phyloP scores from a whole-genome alignment of 1,284 basidiomycete genomes.

The Naganishia albida region DNA sequence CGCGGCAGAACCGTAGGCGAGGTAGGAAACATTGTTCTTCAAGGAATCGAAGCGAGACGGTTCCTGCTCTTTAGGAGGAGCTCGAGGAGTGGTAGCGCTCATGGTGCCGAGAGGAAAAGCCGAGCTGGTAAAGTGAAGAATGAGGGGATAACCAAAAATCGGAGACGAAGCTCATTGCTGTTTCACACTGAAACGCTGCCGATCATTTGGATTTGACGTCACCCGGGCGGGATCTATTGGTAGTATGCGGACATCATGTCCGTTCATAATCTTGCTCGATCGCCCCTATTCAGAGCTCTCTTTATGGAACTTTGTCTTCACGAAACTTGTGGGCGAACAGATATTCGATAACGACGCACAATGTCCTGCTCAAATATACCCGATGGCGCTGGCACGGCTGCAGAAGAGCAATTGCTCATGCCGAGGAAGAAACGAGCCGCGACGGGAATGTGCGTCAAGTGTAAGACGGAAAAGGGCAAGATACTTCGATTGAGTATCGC shows the following conservation, averaged over 20 bases:
- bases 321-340: too few species aligned
- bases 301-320: neutral
- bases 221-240: too few species aligned
- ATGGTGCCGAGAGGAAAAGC: too few species aligned
- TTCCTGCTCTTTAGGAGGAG: neutral
- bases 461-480: constrained; percentile 40
- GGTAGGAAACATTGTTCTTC: constrained; percentile 50
- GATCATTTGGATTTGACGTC: neutral
- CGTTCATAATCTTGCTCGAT: neutral
- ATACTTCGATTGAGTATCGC: constrained; percentile 45
- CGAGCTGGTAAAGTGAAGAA: too few species aligned
- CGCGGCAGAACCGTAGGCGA: constrained; percentile 45
- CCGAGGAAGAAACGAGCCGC: constrained; percentile 35
- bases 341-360: neutral
- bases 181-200: too few species aligned
- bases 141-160: too few species aligned
- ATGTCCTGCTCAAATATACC: constrained; percentile 49
- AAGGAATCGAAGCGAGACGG: constrained; percentile 18
- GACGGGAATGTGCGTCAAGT: constrained; percentile 44
- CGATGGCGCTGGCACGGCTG: constrained; percentile 32
- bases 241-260: too few species aligned
- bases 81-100: neutral
- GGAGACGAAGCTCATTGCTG: neutral
- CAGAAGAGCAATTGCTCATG: constrained; percentile 42
- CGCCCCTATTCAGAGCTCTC: too few species aligned